phyloP scores from a whole-genome alignment of 1,139 yeast genomes.

The Pichia inconspicua region DNA sequence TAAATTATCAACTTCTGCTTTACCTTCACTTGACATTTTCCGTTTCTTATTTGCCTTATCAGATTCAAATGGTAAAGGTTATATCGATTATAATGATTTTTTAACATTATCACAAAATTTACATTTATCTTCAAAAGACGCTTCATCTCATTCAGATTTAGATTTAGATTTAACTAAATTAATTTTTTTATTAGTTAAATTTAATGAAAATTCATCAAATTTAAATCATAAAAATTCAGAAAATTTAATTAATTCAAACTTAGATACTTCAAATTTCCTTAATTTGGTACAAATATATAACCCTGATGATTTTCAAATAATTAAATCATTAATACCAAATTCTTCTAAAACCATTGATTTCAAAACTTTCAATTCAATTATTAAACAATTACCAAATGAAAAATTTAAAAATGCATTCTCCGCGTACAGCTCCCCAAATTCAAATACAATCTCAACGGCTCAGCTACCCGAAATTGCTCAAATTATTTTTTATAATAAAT shows the following conservation, averaged over 20 bases:
- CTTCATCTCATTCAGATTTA: slow-evolving; percentile 1
- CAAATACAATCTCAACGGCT: slow-evolving; percentile 19
- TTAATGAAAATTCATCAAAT: slow-evolving; percentile 25
- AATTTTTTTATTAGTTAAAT: slow-evolving; percentile 33
- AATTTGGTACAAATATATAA: slow-evolving; percentile 3
- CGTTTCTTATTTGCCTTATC: slow-evolving; percentile 57
- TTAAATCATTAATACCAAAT: not conserved
- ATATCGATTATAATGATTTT: slow-evolving; percentile 53
- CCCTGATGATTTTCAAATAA: not conserved
- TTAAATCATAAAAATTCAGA: slow-evolving; percentile 10
- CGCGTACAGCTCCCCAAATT: slow-evolving; percentile 5
- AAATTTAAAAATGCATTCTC: slow-evolving; percentile 22
- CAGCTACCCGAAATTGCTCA: slow-evolving; percentile 28
- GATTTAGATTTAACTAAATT: slow-evolving; percentile 42
- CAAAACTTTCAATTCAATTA: slow-evolving; percentile 27
- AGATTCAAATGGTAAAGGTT: slow-evolving; percentile 57
- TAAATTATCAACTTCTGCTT: slow-evolving; percentile 20
- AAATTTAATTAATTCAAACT: not conserved
- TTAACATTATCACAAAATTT: slow-evolving; percentile 47
- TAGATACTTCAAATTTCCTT: slow-evolving; percentile 1
- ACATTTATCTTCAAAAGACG: slow-evolving; percentile 13
- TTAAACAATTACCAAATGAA: slow-evolving; percentile 20
- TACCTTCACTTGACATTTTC: slow-evolving; percentile 26
- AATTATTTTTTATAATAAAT: slow-evolving; percentile 28
- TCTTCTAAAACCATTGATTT: slow-evolving; percentile 23